Evolutionary conservation across 768 basidiomycete species (phyloP), one percentile per base, ranked within the genome.

Genomic region (Asterophora lycoperdoides): DNA sequence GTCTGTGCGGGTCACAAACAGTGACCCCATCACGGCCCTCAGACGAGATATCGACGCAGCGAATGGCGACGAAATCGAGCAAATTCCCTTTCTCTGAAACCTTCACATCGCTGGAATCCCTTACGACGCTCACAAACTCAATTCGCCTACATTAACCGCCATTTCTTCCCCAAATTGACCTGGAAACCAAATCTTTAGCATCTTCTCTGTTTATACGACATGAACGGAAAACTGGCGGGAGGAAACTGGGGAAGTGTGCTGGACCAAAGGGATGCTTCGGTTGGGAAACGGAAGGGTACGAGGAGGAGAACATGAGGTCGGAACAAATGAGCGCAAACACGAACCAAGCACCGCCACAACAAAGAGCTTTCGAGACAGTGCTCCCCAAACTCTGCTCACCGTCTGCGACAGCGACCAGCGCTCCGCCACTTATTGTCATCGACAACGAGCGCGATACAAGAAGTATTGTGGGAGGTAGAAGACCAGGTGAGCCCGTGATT

Each of bases 261-360:
- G 17, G 15, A 33, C 10, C 17, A 7, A 14, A 30, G 30, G 40
- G 42, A 37, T n/a, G 34, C 29, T 35, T 52, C 23, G 32, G 46
- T 29, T 14, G 53, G 36, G n/a, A 36, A 17, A 41, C 47, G 56
- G 53, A 57, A 54, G 48, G 37, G 26, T 47, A 44, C 10, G 55
- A 53, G 51, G 55, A 56, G 55, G 55, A 53, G 55, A 53, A 32
- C 47, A 53, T 52, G 51, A 18, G 38, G 48, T 38, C 17, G 32
- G 23, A 46, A 9, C 42, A 52, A 57, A 57, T 33, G 55, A 9
- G 4, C 34, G 20, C 51, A 57, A 55, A 57, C 34, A 57, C 51
- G 34, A 55, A 57, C 52, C 52, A 57, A 52, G 51, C 56, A 55
- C 54, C 42, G 54, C 56, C 53, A 57, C 56, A 42, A 26, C 44